Conservation (phyloP, 2,329 filamentous ascomycete genomes). For the Fusarium euwallaceae region DNA sequence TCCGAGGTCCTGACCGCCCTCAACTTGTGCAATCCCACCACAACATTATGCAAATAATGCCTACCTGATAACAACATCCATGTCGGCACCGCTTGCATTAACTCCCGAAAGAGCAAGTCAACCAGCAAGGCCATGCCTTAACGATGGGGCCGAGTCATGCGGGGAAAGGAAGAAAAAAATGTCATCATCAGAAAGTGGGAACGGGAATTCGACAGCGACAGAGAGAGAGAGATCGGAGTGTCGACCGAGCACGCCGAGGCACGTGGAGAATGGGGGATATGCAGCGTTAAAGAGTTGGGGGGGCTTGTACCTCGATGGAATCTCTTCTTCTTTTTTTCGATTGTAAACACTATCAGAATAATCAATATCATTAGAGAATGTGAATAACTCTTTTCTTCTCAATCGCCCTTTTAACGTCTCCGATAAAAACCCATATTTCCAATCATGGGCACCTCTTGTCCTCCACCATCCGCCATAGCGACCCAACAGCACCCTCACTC, state of each 20-base stretch:
- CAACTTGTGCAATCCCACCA: neutral
- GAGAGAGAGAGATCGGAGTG: slow-evolving; percentile 17
- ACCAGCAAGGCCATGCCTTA: neutral
- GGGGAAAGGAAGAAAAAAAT: neutral
- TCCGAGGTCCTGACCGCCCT: neutral
- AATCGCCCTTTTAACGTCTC: neutral
- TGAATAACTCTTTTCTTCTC: slow-evolving; percentile 8
- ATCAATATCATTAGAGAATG: slow-evolving; percentile 23
- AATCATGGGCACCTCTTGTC: slow-evolving; percentile 33
- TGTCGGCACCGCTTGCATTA: slow-evolving; percentile 1
- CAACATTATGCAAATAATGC: neutral
- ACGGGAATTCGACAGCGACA: neutral
- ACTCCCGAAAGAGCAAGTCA: slow-evolving; percentile 4
- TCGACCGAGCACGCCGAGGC: slow-evolving; percentile 34
- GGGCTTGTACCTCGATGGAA: slow-evolving; percentile 6
- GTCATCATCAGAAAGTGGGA: slow-evolving; percentile 3
- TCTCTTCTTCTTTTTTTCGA: neutral
- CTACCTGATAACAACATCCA: neutral
- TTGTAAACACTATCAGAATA: neutral
- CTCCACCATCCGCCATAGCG: slow-evolving; percentile 20
- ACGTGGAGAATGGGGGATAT: slow-evolving; percentile 32
- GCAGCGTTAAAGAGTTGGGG: slow-evolving; percentile 28
- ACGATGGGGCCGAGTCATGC: slow-evolving; percentile 3
- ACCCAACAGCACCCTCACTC: slow-evolving; percentile 22
- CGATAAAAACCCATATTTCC: neutral